Conservation (phyloP, 352 stramenopile genomes). For the Globisporangium sylvaticum region DNA sequence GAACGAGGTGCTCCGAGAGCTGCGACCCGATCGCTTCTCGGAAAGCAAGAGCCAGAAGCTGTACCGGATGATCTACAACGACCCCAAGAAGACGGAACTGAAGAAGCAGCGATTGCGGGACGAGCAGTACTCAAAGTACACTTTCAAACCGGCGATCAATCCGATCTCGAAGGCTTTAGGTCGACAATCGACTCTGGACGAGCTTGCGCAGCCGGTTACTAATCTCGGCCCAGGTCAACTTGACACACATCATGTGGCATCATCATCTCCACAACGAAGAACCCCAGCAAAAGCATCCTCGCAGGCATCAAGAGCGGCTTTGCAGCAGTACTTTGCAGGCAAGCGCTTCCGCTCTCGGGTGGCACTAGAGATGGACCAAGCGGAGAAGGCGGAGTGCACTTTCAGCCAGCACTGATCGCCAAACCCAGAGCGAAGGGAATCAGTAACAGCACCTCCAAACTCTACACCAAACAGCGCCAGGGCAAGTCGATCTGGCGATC, state of each 20-base stretch:
- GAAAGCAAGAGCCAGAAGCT: conserved; percentile 57
- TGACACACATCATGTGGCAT: not conserved
- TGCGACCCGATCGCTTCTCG: conserved; percentile 52
- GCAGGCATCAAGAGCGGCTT: conserved; percentile 23
- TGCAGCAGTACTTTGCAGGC: conserved; percentile 57
- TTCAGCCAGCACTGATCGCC: conserved; percentile 44
- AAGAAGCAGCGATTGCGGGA: conserved; percentile 60
- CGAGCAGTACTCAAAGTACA: conserved; percentile 49
- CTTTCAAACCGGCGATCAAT: conserved; percentile 81
- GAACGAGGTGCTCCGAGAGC: conserved; percentile 55
- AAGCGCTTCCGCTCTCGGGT: conserved; percentile 71
- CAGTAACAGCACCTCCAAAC: conserved; percentile 41
- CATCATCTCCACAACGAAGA: conserved; percentile 13
- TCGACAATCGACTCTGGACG: conserved; percentile 36
- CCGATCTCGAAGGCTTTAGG: conserved; percentile 62
- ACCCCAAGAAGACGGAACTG: conserved; percentile 49
- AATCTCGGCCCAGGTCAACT: conserved; percentile 18
- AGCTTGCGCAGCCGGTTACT: conserved; percentile 36
- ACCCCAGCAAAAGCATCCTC: not conserved
- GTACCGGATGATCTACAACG: conserved; percentile 67
- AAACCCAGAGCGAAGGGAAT: conserved; percentile 11
- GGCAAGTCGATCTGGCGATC: conserved; percentile 45
- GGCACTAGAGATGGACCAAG: conserved; percentile 61
- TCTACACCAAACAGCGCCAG: conserved; percentile 23
- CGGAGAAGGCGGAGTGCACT: conserved; percentile 64